phyloP scores from a whole-genome alignment of 163 green algal species.

The Smithsoniella earleae region DNA sequence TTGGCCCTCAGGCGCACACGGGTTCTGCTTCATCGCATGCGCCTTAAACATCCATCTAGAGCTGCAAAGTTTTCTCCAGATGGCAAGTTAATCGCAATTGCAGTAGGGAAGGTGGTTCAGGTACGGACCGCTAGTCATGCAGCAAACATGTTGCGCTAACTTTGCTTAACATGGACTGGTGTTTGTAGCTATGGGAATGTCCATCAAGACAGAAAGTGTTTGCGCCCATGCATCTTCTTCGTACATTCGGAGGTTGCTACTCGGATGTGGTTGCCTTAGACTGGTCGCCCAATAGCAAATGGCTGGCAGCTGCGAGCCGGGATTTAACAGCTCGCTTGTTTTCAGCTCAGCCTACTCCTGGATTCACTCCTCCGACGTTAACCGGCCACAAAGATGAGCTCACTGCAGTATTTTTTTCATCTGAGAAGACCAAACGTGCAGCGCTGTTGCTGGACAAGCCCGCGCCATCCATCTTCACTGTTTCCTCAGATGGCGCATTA shows the following conservation, averaged over 20 bases:
- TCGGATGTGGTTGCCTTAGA: conserved; percentile 71
- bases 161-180: background rate
- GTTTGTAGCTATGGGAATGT: conserved; percentile 71
- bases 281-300: conserved; percentile 71
- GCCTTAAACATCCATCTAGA: conserved; percentile 73
- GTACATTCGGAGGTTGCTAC: conserved; percentile 77
- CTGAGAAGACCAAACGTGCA: conserved; percentile 35
- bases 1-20: conserved; percentile 60
- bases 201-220: conserved; percentile 71
- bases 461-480: conserved; percentile 51
- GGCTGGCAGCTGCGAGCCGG: conserved; percentile 72
- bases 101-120: conserved; percentile 78
- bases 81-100: conserved; percentile 75
- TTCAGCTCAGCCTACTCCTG: conserved; percentile 65
- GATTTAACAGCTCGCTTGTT: conserved; percentile 73
- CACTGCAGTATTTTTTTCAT: conserved; percentile 63
- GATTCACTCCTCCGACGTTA: conserved; percentile 68
- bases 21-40: conserved; percentile 83
- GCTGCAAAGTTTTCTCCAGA: conserved; percentile 81
- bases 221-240: conserved; percentile 79
- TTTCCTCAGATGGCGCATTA: conserved; percentile 79
- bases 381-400: conserved; percentile 67
- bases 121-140: conserved; percentile 42
- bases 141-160: background rate
- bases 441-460: conserved; percentile 31